A percentile compares a stretch with the other conserved stretches of the same genome.
These are phyloP conservation scores for Russula dissimulans DNA, from an alignment of 768 basidiomycete species.

Conservation along the genomic window DNA sequence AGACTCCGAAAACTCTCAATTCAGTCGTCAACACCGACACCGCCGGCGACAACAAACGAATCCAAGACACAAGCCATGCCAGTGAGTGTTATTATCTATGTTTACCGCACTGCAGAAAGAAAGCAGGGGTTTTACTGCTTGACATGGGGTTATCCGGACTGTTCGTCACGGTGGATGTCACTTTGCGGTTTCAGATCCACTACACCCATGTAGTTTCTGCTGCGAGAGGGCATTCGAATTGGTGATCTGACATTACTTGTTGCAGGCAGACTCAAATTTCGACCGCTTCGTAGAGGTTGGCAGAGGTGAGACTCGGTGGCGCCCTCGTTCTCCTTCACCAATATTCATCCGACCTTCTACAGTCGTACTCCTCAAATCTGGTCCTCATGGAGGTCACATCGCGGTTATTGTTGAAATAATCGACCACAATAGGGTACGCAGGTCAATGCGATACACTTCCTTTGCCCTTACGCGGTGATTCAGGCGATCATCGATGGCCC, in stretches of 20 bases:
- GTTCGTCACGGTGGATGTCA: slow-evolving; percentile 3
- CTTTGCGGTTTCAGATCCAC: background rate
- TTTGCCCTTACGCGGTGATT: background rate
- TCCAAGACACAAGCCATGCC: slow-evolving; percentile 15
- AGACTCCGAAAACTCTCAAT: slow-evolving; percentile 17
- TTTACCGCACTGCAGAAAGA: background rate
- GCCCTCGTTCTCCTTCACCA: background rate
- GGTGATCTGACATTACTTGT: background rate
- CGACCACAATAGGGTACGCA: slow-evolving; percentile 92
- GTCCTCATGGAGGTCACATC: slow-evolving; percentile 78
- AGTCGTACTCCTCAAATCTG: slow-evolving; percentile 92
- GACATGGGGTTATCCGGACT: background rate
- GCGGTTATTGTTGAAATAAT: slow-evolving; percentile 97
- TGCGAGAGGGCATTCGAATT: background rate
- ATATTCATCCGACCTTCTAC: background rate
- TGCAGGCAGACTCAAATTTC: slow-evolving; percentile 58
- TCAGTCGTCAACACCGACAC: slow-evolving; percentile 1
- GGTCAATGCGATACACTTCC: background rate
- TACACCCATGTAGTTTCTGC: background rate
- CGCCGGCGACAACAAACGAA: slow-evolving; percentile 4
- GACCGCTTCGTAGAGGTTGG: slow-evolving; percentile 98
- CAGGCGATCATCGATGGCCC: slow-evolving; percentile 97
- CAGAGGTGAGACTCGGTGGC: slow-evolving; percentile 50
- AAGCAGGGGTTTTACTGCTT: background rate
- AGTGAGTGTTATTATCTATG: slow-evolving; percentile 7